Evolutionary conservation across 2,329 filamentous ascomycete species (phyloP), one percentile per base, ranked within the genome.

Genomic region (Fusarium verrucosum): DNA sequence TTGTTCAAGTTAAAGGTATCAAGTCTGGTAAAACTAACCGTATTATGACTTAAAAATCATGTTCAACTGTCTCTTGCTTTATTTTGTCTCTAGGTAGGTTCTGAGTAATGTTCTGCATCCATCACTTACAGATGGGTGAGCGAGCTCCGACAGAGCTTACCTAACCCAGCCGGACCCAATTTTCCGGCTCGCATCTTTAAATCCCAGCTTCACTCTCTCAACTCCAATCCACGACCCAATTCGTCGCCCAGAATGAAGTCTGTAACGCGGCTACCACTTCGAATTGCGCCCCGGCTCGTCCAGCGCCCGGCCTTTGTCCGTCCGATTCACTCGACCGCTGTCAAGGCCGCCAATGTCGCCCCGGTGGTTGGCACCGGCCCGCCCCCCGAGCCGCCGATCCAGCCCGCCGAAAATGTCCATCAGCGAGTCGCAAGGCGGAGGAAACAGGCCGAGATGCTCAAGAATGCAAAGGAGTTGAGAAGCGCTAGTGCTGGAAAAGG

Each of bases 291-390:
- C 16, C 73, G 73, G 55, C 65, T 68, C 33, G 16, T 60, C 53
- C 63, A 61, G 33, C 37, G 58, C 37, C 52, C 60, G 7, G 62
- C 57, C 2, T 58, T 63, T 33, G 32, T 66, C 51, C 72, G 75
- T 11, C 57, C 74, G 5, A 65, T 81, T 58, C 77, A 77, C 62
- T 70, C 73, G 45, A 73, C 74, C 38, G 59, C 70, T 55, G 64
- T 68, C 45, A 73, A 75, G 52, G 66, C 78, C 20, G 83, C 83
- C 44, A 78, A 81, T 64, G 83, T 85, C 58, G 79, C 79, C 25
- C 80, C 85, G 38, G 77, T 86, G 62, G 80, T 85, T 62, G 83
- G 83, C 60, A 80, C 83, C 30, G 86, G 87, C 3, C 87, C 87
- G 50, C 87, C 87, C 8, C 87, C 87, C 4, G 78, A 81, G 54